phyloP scores from a whole-genome alignment of 805 yeast genomes.

The Kodamaea kakaduensis region DNA sequence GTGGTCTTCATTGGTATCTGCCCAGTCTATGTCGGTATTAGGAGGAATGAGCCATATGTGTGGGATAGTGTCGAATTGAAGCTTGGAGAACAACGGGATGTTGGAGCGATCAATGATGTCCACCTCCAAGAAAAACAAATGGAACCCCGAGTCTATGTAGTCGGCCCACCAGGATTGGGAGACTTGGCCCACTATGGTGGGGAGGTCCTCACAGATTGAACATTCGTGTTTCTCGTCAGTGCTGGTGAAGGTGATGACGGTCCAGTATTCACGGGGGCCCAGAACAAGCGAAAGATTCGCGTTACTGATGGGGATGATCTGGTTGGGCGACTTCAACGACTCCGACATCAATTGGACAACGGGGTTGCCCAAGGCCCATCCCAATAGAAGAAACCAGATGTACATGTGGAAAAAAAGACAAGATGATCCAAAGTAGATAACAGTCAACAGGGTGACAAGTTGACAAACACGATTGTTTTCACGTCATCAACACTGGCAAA shows the following conservation, averaged over 20 bases:
- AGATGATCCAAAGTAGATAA: too few relatives aligned
- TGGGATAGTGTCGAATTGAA: constrained; percentile 53
- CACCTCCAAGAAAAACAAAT: constrained; percentile 44
- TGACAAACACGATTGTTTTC: too few relatives aligned
- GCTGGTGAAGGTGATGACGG: constrained; percentile 53
- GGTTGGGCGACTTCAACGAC: constrained; percentile 17
- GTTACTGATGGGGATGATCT: constrained; percentile 40
- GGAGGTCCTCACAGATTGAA: constrained; percentile 43
- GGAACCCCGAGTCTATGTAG: constrained; percentile 34
- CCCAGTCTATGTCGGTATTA: constrained; percentile 19
- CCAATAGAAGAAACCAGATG: neutral
- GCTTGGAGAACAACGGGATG: constrained; percentile 32
- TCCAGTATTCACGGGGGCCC: constrained; percentile 50
- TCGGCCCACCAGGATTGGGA: constrained; percentile 42
- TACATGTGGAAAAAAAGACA: too few relatives aligned
- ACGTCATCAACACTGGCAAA: too few relatives aligned
- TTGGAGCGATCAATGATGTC: constrained; percentile 47
- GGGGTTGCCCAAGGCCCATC: constrained; percentile 4
- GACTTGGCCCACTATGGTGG: constrained; percentile 38
- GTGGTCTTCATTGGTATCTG: constrained; percentile 17
- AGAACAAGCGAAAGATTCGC: constrained; percentile 38
- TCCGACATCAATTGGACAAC: constrained; percentile 4
- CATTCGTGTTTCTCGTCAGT: constrained; percentile 42
- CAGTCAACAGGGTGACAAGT: too few relatives aligned
- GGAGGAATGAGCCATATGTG: constrained; percentile 68